Conservation (phyloP, 192 early-diverging fungal genomes). For the Backusella australiensis region DNA sequence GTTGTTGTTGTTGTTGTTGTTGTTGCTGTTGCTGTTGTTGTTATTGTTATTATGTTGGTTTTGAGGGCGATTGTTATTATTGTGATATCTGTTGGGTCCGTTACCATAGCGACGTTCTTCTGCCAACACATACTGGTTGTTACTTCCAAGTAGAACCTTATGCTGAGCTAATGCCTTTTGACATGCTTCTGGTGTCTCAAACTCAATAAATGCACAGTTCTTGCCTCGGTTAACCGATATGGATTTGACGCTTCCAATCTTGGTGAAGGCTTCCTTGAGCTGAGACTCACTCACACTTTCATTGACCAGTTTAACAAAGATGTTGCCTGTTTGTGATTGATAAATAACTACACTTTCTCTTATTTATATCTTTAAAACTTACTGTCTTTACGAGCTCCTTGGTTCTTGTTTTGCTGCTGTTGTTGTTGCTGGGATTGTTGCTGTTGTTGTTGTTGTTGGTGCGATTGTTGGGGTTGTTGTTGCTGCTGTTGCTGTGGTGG, state of each 20-base stretch:
- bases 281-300: constrained; percentile 32
- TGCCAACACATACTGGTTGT: constrained; percentile 19
- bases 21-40: neutral
- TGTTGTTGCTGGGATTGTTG: constrained; percentile 15
- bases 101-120: constrained; percentile 21
- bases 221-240: constrained; percentile 8
- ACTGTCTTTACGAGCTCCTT: neutral
- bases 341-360: neutral
- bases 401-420: constrained; percentile 12
- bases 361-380: neutral
- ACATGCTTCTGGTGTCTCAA: constrained; percentile 28
- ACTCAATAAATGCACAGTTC: constrained; percentile 45
- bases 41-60: neutral
- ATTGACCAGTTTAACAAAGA: constrained; percentile 41
- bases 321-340: neutral
- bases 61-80: neutral
- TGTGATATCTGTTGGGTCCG: neutral
- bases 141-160: constrained; percentile 22
- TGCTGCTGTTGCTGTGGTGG: constrained; percentile 14
- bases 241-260: constrained; percentile 32
- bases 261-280: constrained; percentile 39
- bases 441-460: neutral
- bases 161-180: constrained; percentile 39
- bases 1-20: neutral
- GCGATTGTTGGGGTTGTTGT: neutral